Base-by-base conservation (phyloP, 1,139 yeast genomes). In the Geotrichum armillariae region DNA sequence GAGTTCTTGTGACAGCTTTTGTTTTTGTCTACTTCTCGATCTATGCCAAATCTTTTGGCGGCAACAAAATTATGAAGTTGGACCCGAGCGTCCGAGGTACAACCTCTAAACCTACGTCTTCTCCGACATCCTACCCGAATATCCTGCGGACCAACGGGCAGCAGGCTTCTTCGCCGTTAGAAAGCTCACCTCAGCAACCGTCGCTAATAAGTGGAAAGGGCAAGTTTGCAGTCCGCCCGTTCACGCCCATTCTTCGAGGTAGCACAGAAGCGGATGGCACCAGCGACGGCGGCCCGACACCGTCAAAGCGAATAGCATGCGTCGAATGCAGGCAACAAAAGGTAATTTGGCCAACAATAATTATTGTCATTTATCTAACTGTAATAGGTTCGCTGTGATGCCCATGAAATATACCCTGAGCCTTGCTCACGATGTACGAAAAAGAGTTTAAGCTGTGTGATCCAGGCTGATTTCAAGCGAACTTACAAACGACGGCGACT, bases 261-360 rank as follows among this genome's bases (percentile, higher is more conserved):
- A 20, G 5, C 6, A 5, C n/a, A n/a, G 8, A 17, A 16, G 4
- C 35, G 12, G 17, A 5, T 12, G n/a, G 43, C 14, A 3, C 25
- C 16, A 18, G 25, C 35, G 35, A 11, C 23, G 8, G 18, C 25
- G 21, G 17, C 18, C 18, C 20, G 17, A 18, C 25, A 8, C 25
- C 35, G 4, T 25, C 47, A 16, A 83, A 83, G 63, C 77, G 83
- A 55, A 82, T 90, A 66, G 98, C 98, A 0, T 93, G 99, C 71
- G 90, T 88, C 2, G 96, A 91, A 64, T 93, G 99, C 65, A 78
- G 99, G 17, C 99, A 93, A 67, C 99, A 93, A 65, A 93, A 93
- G 68, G 74, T 69, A 53, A 50, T 49, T n/a, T n/a, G n/a, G n/a
- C n/a, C 42, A 36, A 6, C 21, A 12, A 20, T 47, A n/a, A 6